Percentiles rank a stretch among this genome's conserved stretches.
Conservation (phyloP, 1,139 yeast genomes). For the Yamadazyma triangularis region DNA sequence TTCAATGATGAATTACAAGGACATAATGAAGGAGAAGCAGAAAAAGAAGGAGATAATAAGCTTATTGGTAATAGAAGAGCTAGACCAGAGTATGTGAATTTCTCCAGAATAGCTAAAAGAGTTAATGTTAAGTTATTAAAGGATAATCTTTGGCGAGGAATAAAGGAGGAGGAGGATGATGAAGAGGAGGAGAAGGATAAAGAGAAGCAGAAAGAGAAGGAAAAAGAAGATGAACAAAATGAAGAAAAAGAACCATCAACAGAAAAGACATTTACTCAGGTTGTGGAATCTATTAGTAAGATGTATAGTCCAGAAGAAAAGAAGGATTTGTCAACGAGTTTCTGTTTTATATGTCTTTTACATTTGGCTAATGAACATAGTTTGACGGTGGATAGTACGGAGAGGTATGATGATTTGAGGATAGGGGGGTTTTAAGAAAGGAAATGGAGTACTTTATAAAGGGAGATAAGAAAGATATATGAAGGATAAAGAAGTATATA, state of each 20-base stretch:
- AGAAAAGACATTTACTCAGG: slow-evolving; percentile 33
- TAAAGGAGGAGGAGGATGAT: slow-evolving; percentile 18
- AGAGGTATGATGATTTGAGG: slow-evolving; percentile 52
- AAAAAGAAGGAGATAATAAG: slow-evolving; percentile 13
- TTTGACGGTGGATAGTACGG: slow-evolving; percentile 54
- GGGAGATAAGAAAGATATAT: too few species aligned
- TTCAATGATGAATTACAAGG: slow-evolving; percentile 45
- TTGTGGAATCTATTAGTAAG: slow-evolving; percentile 48
- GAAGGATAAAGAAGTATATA: too few species aligned
- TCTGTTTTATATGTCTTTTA: slow-evolving; percentile 77
- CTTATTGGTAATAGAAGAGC: slow-evolving; percentile 37
- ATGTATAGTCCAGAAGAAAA: slow-evolving; percentile 49
- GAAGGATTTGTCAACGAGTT: slow-evolving; percentile 78
- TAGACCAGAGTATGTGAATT: slow-evolving; percentile 66
- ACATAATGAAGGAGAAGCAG: slow-evolving; percentile 23
- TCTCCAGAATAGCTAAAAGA: slow-evolving; percentile 76
- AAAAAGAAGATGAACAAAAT: slow-evolving; percentile 10
- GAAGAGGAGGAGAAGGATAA: neutral
- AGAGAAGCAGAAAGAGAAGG: slow-evolving; percentile 2
- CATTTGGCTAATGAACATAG: slow-evolving; percentile 92
- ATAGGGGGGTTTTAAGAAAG: slow-evolving; percentile 42
- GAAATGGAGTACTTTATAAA: too few species aligned
- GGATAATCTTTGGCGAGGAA: slow-evolving; percentile 75
- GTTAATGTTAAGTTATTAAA: slow-evolving; percentile 80
- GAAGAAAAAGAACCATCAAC: slow-evolving; percentile 2